Evolutionary conservation across 768 basidiomycete species (phyloP), one percentile per base, ranked within the genome.

Genomic region (Rhodosporidiobolus sp.): DNA sequence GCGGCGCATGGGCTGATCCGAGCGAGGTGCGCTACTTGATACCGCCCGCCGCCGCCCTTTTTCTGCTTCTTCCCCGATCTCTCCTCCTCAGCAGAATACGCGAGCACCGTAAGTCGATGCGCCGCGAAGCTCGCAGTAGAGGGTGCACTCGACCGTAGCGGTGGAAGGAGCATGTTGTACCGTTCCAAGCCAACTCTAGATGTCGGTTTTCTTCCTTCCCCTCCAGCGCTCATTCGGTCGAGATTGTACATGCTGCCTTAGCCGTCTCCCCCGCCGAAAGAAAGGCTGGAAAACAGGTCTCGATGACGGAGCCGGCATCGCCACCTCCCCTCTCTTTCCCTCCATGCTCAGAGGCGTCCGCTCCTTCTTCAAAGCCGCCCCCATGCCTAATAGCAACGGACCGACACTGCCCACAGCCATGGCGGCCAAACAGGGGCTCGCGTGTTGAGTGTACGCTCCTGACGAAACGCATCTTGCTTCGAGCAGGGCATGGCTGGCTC

Each of bases 381-480:
- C 46, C 24, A 67, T 67, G 65, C 65, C 65, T 34, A 45, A 38
- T 2, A 73, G 70, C 75, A 26, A 45, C 17, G 75, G 75, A 17
- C 71, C 75, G 3, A 76, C 75, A 0, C 71, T 76, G 26, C 62
- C 71, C 1, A 76, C 75, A 48, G 71, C 75, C 28, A 56, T 73
- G 43, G 61, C 63, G 32, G 57, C 64, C 2, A 53, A 43, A 10
- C 43, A 66, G 38, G 17, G 32, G 24, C 59, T 62, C 54, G 19
- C 70, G 45, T 19, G n/a, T n/a, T n/a, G n/a, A n/a, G n/a, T n/a
- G n/a, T n/a, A n/a, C n/a, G n/a, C n/a, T n/a, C n/a, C n/a, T n/a
- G n/a, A n/a, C n/a, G n/a, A n/a, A n/a, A n/a, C n/a, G n/a, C n/a
- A n/a, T n/a, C n/a, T n/a, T n/a, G n/a, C n/a, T n/a, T n/a, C n/a